phyloP scores from a whole-genome alignment of 2,329 filamentous ascomycete species.

The Thielaviopsis musarum region DNA sequence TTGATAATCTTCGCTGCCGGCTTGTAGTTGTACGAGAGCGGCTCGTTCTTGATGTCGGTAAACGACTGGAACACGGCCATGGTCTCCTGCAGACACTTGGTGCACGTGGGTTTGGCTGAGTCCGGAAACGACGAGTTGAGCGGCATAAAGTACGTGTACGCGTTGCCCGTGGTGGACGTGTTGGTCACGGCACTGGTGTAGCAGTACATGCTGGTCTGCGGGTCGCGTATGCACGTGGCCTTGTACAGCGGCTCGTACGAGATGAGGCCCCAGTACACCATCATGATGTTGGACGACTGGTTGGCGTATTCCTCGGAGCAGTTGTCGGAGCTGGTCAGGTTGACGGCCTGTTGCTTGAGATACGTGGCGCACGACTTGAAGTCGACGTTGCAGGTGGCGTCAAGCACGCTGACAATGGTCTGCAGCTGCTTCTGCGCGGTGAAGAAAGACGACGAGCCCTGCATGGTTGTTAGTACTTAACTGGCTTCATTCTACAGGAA shows the following conservation, averaged over 20 bases:
- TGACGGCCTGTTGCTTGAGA: slow-evolving; percentile 45
- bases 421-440: slow-evolving; percentile 53
- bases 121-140: slow-evolving; percentile 55
- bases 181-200: slow-evolving; percentile 79
- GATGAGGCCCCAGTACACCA: slow-evolving; percentile 59
- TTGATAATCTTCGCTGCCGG: slow-evolving; percentile 59
- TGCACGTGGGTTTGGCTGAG: slow-evolving; percentile 56
- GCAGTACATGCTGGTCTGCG: slow-evolving; percentile 50
- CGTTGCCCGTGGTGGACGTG: slow-evolving; percentile 47
- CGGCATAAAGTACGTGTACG: slow-evolving; percentile 73
- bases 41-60: slow-evolving; percentile 46
- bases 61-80: slow-evolving; percentile 67
- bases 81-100: slow-evolving; percentile 56
- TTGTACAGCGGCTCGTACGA: slow-evolving; percentile 66
- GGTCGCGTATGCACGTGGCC: slow-evolving; percentile 62
- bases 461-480: slow-evolving; percentile 14
- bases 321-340: slow-evolving; percentile 43
- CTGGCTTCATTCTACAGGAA: too few species aligned
- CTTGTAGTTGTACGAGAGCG: slow-evolving; percentile 52
- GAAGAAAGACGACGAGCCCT: slow-evolving; percentile 80
- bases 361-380: slow-evolving; percentile 46
- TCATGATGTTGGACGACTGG: slow-evolving; percentile 52
- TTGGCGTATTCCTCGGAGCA: slow-evolving; percentile 56
- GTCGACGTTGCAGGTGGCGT: slow-evolving; percentile 58
- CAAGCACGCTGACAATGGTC: slow-evolving; percentile 59